These are phyloP conservation scores for Annulohypoxylon maeteangense DNA, from an alignment of 495 filamentous ascomycete species.

Conservation along the genomic window DNA sequence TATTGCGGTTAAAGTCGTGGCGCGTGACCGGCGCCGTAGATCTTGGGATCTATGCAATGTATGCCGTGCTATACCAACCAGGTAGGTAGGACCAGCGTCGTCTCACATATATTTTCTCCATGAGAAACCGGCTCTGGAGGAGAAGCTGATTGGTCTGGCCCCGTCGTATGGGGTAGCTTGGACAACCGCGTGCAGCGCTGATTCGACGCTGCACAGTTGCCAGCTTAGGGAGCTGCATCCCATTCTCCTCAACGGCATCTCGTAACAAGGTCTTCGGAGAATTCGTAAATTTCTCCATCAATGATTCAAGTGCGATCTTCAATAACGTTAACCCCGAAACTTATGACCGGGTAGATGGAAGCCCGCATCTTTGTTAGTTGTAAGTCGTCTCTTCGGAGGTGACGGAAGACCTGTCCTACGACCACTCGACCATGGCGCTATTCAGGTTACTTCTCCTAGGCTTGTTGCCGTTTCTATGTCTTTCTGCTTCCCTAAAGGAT, in stretches of 20 bases:
- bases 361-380: conserved; percentile 24
- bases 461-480: conserved; percentile 27
- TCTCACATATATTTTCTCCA: conserved; percentile 37
- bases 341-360: conserved; percentile 32
- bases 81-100: conserved; percentile 33
- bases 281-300: conserved; percentile 22
- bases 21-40: conserved; percentile 35
- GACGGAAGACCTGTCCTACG: conserved; percentile 16
- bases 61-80: conserved; percentile 20
- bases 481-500: conserved; percentile 9
- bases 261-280: background rate
- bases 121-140: conserved; percentile 5
- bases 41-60: conserved; percentile 36
- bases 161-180: conserved; percentile 33
- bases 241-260: conserved; percentile 3
- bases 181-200: conserved; percentile 31
- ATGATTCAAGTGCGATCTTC: conserved; percentile 3
- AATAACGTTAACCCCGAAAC: conserved; percentile 23
- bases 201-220: conserved; percentile 29
- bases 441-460: conserved; percentile 28
- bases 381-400: conserved; percentile 32
- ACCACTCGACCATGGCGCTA: conserved; percentile 34
- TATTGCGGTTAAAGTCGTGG: conserved; percentile 40
- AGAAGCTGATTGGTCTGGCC: conserved; percentile 30
- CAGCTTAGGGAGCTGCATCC: background rate